Conservation (phyloP, 345 rosid genomes). For the Dipteronia sinensis region DNA sequence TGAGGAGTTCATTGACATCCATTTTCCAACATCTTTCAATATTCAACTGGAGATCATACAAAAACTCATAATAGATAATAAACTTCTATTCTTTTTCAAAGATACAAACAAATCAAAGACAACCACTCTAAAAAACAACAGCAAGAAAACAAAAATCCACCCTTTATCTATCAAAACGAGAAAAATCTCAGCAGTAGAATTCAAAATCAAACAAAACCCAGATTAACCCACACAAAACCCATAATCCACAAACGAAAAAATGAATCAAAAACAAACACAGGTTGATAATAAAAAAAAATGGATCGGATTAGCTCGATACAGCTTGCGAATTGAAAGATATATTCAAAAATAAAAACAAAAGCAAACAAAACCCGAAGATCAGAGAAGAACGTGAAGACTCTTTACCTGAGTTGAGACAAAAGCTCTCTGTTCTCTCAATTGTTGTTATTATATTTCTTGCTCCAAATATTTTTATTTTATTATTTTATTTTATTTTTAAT, state of each 20-base stretch:
- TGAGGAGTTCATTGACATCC: no score
- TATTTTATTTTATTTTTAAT: no score
- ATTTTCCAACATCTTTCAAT: no score
- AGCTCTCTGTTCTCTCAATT: no score
- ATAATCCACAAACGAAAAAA: background rate
- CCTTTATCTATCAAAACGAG: background rate
- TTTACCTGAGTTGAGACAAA: no score
- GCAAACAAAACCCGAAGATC: background rate
- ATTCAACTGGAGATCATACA: background rate
- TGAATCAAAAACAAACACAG: background rate
- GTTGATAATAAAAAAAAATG: background rate
- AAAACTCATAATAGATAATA: background rate
- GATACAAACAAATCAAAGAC: conserved; percentile 1
- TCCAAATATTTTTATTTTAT: no score
- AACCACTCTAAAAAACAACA: background rate
- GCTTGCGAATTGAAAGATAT: background rate
- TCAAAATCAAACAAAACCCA: conserved; percentile 5
- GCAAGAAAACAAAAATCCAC: background rate
- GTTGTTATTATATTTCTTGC: no score
- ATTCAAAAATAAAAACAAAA: background rate
- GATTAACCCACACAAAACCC: background rate
- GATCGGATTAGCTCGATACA: conserved; percentile 5
- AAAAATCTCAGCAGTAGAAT: background rate
- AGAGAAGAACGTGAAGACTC: background rate
- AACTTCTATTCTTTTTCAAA: background rate